Base-by-base conservation (phyloP, 768 basidiomycete genomes). In the Termitomyces eurrhizus region DNA sequence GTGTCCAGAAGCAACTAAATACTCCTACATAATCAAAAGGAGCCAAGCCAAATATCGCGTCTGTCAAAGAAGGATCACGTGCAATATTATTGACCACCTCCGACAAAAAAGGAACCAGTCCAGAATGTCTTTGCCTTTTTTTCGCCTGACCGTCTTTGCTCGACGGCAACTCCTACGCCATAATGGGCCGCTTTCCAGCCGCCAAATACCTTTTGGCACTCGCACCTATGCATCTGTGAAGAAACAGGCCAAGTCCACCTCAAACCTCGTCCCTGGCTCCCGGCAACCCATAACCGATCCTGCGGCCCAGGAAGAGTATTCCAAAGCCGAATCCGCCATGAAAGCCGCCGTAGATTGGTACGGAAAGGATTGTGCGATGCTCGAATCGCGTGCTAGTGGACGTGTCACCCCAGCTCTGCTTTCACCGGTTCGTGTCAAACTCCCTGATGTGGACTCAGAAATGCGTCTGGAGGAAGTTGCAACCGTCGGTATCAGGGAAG, bases 401-500 rank as follows among this genome's bases (percentile, higher is more conserved):
- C 87, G 90, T 32, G 81, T 94, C 61, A 90, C 88, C 0, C 89
- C 92, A 1, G 81, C 80, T 2, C 66, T 94, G 62, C 80, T 94
- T 53, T 76, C 85, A 13, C 82, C 87, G 0, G 89, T 94, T 7
- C 80, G 83, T 21, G 85, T 93, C 35, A 76, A 75, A 56, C 65
- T 83, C 4, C 77, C 81, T 0, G 78, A 76, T 5, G 68, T 69
- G 36, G 74, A 75, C 36, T 72, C 75, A 33, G 57, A 72, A 3
- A 70, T 78, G 48, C 77, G 71, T 48, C 71, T 94, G 41, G 86
- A 92, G 45, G 88, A 92, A 56, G 69, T 93, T 29, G 88, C 92
- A 1, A 92, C 92, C 0, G 83, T 94, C 21, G 92, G 92, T 8
- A 85, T 94, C 42, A 78, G 87, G 62, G 90, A 94, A 56, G 92